Base-by-base conservation (phyloP, 192 early-diverging fungal genomes). In the Entomortierella lignicola region DNA sequence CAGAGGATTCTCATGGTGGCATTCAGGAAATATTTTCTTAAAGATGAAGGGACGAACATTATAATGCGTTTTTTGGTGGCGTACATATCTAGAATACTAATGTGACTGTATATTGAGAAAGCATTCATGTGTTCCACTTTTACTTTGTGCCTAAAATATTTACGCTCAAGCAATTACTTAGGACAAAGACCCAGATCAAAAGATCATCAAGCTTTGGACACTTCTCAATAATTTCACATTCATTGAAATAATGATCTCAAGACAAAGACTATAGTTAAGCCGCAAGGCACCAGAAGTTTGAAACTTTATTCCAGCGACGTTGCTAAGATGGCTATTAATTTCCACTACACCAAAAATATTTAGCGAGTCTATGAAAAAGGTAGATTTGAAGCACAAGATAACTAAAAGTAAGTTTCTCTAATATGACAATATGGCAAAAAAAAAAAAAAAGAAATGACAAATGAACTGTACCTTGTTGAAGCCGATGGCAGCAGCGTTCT, bases 401-500 rank as follows among this genome's bases (percentile, higher is more conserved):
- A n/a, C n/a, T n/a, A n/a, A n/a, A n/a, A n/a, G n/a, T n/a, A n/a
- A n/a, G n/a, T n/a, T n/a, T n/a, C n/a, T n/a, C n/a, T n/a, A n/a
- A n/a, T n/a, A n/a, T n/a, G n/a, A n/a, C n/a, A n/a, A 31, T 53
- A 0, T 10, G 39, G 13, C 0, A 64, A 39, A 64, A 53, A 15
- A 7, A 42, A 41, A 50, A 55, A 42, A 62, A 63, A 26, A 60
- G n/a, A 34, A 34, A n/a, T 42, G 32, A 18, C 23, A 7, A 31
- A 47, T 10, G n/a, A 8, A 52, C 17, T 27, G 7, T 89, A 98
- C 94, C 95, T 99, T 99, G 85, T 91, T 85, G 92, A 99, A 99
- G 74, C 98, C 98, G 89, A 99, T 99, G 85, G 96, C 97, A 71
- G 87, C 90, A 85, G 95, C 86, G 86, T 99, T 93, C 88, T 99